These are phyloP conservation scores for Psilocybe cubensis DNA, from an alignment of 768 basidiomycete genomes.

Conservation along the genomic window DNA sequence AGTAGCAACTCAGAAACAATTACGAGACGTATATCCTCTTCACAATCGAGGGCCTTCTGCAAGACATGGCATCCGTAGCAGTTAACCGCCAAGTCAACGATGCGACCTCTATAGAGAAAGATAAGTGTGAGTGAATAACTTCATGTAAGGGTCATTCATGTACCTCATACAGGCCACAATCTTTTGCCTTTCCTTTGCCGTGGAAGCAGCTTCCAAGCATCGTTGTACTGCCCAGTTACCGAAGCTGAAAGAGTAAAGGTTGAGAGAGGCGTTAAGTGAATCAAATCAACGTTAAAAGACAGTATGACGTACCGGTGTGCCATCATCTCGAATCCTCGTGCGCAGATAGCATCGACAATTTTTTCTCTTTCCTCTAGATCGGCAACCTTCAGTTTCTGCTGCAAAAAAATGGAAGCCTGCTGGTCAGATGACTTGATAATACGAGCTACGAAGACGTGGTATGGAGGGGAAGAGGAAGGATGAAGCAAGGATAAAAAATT, in stretches of 20 bases:
- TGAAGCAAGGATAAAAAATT: conserved; percentile 87
- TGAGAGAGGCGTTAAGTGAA: conserved; percentile 3
- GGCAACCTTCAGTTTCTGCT: conserved; percentile 89
- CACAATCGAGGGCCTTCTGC: conserved; percentile 89
- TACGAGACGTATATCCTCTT: conserved; percentile 81
- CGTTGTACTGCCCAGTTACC: conserved; percentile 93
- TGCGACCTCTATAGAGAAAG: conserved; percentile 57
- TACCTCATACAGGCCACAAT: conserved; percentile 89
- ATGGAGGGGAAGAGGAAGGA: conserved; percentile 84
- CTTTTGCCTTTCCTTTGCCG: conserved; percentile 74
- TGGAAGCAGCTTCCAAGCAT: conserved; percentile 81
- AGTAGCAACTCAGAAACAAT: conserved; percentile 86
- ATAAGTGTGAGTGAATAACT: neutral
- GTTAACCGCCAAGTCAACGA: conserved; percentile 87
- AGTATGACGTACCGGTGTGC: conserved; percentile 63
- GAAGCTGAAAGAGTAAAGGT: conserved; percentile 51
- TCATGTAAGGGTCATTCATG: conserved; percentile 11
- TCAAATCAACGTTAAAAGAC: conserved; percentile 1
- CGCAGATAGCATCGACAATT: conserved; percentile 87
- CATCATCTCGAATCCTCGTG: conserved; percentile 91
- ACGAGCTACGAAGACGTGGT: conserved; percentile 78
- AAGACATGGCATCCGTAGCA: conserved; percentile 91
- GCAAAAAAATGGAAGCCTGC: conserved; percentile 88
- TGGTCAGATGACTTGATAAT: conserved; percentile 92
- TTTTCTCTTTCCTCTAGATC: conserved; percentile 76